Conservation (phyloP, 2,329 filamentous ascomycete genomes). For the Sclerotinia sclerotiorum region DNA sequence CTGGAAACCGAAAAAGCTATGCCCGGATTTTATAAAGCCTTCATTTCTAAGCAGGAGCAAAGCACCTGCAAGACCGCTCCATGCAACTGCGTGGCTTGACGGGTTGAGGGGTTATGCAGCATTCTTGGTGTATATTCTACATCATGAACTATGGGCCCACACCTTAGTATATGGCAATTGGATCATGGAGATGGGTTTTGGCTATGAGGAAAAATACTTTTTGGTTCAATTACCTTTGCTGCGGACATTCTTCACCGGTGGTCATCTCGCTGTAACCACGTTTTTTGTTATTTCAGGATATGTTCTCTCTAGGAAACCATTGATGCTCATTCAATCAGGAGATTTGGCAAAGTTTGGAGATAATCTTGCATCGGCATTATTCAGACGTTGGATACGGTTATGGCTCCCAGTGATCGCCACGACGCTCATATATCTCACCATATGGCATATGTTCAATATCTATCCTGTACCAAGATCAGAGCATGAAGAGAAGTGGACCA, state of each 20-base stretch:
- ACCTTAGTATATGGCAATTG: conserved; percentile 22
- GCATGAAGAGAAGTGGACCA: conserved; percentile 30
- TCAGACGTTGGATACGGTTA: conserved; percentile 49
- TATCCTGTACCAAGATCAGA: conserved; percentile 21
- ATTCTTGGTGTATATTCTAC: conserved; percentile 49
- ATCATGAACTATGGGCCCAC: conserved; percentile 45
- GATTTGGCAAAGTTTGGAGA: conserved; percentile 42
- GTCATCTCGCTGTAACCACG: conserved; percentile 57
- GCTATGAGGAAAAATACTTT: conserved; percentile 39
- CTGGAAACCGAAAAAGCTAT: conserved; percentile 18
- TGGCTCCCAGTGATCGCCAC: conserved; percentile 47
- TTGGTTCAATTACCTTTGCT: conserved; percentile 55
- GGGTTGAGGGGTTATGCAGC: conserved; percentile 51
- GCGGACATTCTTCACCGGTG: conserved; percentile 59
- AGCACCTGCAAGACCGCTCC: conserved; percentile 21
- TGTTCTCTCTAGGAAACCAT: conserved; percentile 47
- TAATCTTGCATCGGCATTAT: conserved; percentile 48
- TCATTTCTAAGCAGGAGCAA: conserved; percentile 15
- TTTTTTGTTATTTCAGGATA: conserved; percentile 53
- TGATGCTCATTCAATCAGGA: conserved; percentile 44
- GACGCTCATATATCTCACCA: conserved; percentile 43
- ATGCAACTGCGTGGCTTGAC: conserved; percentile 43
- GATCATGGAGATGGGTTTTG: conserved; percentile 36
- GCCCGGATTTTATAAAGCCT: conserved; percentile 22
- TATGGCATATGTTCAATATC: conserved; percentile 37